Evolutionary conservation across 176 grass and related monocot genomes (phyloP), one percentile per base, ranked within the genome.

Genomic region (Phyllostachys edulis): DNA sequence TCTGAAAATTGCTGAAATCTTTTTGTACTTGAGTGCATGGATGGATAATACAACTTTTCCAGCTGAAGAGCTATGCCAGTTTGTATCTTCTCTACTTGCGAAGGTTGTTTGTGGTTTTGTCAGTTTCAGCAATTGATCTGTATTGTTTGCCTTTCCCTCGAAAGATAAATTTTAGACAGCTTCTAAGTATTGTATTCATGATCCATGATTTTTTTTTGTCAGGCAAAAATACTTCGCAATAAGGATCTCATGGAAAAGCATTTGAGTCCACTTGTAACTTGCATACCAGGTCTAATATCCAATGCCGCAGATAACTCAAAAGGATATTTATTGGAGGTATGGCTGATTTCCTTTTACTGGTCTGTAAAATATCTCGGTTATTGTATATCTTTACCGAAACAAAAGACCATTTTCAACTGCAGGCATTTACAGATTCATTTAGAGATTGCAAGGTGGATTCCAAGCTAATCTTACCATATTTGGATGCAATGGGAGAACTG

Each of bases 361-460:
- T 61, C 11, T 79, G 51, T 67, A 65, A 83, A 54, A 41, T 68
- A 50, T 75, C 37, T 39, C 10, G 3, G 82, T 74, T 84, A 52
- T 87, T 40, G 79, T 69, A 44, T 10, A 37, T 62, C n/a, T 68
- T 80, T 81, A 54, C 36, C n/a, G 52, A 86, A 86, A 59, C 55
- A 24, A 80, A 73, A 86, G 20, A 55, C 26, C 86, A 67, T 81
- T 34, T 81, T 79, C 36, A 51, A 86, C 63, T 88, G 86, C 93
- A 95, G 93, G 85, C 82, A 77, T 95, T 95, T 86, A 95, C 93
- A 37, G 67, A 82, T 47, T 83, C 85, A 78, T 95, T 90, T 77
- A 73, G 77, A 81, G 85, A 82, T 80, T 95, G 82, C 88, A 92
- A 85, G 34, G 90, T 90, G 82, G 93, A 95, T 64, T 81, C 75